phyloP scores from a whole-genome alignment of 164 flowering plant species.

The Tetrastigma voinierianum region DNA sequence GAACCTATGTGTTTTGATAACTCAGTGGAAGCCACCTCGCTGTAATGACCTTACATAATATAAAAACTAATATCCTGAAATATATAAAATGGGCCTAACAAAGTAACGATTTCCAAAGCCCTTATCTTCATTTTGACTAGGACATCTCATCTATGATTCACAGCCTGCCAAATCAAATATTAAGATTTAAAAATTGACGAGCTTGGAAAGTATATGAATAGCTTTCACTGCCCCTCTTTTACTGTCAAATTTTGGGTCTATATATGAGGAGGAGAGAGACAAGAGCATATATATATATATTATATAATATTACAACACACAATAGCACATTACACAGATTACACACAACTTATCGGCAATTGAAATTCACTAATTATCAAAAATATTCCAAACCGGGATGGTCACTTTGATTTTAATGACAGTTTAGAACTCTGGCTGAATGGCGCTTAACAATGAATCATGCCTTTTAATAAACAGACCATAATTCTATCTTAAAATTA shows the following conservation, averaged over 20 bases:
- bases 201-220: slow-evolving; percentile 2
- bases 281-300: no score
- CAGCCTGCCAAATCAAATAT: neutral
- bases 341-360: no score
- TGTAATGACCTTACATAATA: neutral
- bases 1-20: neutral
- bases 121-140: neutral
- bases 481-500: no score
- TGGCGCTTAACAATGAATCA: no score
- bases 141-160: neutral
- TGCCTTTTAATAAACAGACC: no score
- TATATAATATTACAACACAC: no score
- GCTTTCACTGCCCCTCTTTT: slow-evolving; percentile 23
- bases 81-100: neutral
- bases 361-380: no score
- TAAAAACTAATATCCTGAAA: neutral
- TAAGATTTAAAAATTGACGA: neutral
- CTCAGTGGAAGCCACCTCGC: neutral
- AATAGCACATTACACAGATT: no score
- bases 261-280: no score
- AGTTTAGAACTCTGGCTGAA: no score
- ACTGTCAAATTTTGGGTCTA: slow-evolving; percentile 12
- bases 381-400: no score
- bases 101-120: slow-evolving; percentile 12
- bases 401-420: no score